These are phyloP conservation scores for Arachis stenosperma DNA, from an alignment of 306 rosid genomes.

Conservation along the genomic window DNA sequence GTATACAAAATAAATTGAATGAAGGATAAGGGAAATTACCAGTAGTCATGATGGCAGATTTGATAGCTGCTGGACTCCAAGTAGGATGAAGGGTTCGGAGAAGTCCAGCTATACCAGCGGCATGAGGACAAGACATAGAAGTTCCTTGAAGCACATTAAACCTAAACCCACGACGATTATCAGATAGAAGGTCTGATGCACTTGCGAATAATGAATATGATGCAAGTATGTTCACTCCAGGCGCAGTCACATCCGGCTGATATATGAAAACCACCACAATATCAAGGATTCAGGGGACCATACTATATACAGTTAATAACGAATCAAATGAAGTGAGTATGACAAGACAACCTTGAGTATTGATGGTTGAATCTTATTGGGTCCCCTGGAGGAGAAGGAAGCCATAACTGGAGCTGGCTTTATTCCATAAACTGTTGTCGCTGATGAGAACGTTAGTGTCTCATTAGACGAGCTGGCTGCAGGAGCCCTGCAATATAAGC, in stretches of 20 bases:
- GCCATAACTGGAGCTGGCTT: slow-evolving; percentile 2
- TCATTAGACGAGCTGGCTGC: background rate
- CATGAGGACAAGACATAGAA: background rate
- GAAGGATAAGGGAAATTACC: background rate
- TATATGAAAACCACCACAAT: background rate
- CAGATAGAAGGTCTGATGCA: background rate
- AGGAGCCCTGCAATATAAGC: background rate
- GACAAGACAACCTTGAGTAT: background rate
- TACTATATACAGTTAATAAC: background rate
- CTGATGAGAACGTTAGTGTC: background rate
- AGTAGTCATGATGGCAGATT: background rate
- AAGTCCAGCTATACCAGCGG: background rate
- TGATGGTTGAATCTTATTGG: background rate
- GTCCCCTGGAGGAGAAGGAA: background rate
- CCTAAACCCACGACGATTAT: background rate
- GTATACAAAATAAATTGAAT: too few species aligned
- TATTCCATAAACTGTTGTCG: background rate
- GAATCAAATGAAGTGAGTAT: background rate
- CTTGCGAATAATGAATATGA: background rate
- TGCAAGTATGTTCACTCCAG: background rate
- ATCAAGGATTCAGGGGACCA: background rate
- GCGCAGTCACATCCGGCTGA: background rate
- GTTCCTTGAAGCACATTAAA: slow-evolving; percentile 1
- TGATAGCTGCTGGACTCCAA: background rate
- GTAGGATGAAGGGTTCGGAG: background rate